Conservation (phyloP, 2,329 filamentous ascomycete genomes). For the Fusarium illudens region DNA sequence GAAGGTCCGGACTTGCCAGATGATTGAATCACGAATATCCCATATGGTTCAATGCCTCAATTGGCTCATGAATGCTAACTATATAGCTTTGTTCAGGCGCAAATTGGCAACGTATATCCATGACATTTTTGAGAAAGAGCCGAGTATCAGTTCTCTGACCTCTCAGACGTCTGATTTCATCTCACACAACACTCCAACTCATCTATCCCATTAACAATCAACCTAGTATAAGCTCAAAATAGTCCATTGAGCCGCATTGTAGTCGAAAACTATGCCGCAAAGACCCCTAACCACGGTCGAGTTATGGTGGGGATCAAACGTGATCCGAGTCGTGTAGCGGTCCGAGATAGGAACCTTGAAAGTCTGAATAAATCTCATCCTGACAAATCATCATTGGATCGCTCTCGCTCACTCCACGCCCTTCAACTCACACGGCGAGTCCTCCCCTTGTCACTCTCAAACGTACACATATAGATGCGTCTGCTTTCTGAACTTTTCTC, state of each 20-base stretch:
- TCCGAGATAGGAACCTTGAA: constrained; percentile 10
- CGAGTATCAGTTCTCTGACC: background rate
- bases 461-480: constrained; percentile 33
- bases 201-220: background rate
- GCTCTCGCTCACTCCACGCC: constrained; percentile 28
- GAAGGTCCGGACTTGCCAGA: constrained; percentile 6
- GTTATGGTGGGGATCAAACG: constrained; percentile 29
- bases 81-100: background rate
- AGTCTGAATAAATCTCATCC: constrained; percentile 20
- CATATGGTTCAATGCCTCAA: background rate
- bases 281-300: background rate
- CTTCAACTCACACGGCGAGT: constrained; percentile 37
- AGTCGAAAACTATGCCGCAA: background rate
- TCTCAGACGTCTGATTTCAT: background rate
- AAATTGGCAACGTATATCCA: background rate
- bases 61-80: background rate
- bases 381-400: constrained; percentile 45
- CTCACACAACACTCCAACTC: background rate
- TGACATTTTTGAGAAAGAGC: background rate
- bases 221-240: background rate
- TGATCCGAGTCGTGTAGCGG: constrained; percentile 30
- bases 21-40: background rate
- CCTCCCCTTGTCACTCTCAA: background rate
- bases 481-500: constrained; percentile 20
- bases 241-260: background rate